Evolutionary conservation across 2,329 filamentous ascomycete genomes (phyloP).

Genomic region (Fusarium sp.): DNA sequence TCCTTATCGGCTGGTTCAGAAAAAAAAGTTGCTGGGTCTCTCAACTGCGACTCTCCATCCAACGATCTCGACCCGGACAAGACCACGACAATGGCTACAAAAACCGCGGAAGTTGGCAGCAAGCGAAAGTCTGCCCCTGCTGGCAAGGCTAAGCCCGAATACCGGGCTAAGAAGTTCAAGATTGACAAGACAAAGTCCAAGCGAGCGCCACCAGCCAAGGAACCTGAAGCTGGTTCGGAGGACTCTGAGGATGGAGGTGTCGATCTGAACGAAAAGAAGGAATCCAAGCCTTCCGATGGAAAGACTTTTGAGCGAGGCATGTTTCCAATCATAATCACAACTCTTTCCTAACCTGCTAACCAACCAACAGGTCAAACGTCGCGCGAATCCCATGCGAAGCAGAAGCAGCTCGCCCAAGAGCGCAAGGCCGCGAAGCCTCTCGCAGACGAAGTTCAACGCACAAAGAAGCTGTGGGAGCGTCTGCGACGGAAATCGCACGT

Average conservation of each 20-base stretch:
- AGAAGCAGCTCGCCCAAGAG: conserved; percentile 88
- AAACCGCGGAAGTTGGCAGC: conserved; percentile 58
- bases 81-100: conserved; percentile 59
- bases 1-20: conserved; percentile 35
- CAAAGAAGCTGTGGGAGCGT: conserved; percentile 98
- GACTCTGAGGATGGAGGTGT: conserved; percentile 68
- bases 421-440: conserved; percentile 94
- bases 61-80: conserved; percentile 16
- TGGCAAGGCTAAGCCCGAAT: conserved; percentile 57
- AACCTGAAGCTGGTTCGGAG: conserved; percentile 59
- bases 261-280: conserved; percentile 56
- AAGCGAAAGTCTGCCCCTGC: conserved; percentile 68
- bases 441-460: conserved; percentile 86
- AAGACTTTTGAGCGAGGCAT: conserved; percentile 58
- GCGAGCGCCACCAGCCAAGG: conserved; percentile 55
- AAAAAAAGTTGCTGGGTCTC: conserved; percentile 41
- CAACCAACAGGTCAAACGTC: conserved; percentile 68
- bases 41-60: conserved; percentile 38
- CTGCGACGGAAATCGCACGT: conserved; percentile 94
- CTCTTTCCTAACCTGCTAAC: conserved; percentile 10
- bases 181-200: conserved; percentile 46
- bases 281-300: conserved; percentile 49
- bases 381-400: conserved; percentile 91
- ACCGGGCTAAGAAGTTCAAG: conserved; percentile 64
- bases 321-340: conserved; percentile 29